phyloP scores from a whole-genome alignment of 106 monocot genomes.

The Cymbidium sinense region DNA sequence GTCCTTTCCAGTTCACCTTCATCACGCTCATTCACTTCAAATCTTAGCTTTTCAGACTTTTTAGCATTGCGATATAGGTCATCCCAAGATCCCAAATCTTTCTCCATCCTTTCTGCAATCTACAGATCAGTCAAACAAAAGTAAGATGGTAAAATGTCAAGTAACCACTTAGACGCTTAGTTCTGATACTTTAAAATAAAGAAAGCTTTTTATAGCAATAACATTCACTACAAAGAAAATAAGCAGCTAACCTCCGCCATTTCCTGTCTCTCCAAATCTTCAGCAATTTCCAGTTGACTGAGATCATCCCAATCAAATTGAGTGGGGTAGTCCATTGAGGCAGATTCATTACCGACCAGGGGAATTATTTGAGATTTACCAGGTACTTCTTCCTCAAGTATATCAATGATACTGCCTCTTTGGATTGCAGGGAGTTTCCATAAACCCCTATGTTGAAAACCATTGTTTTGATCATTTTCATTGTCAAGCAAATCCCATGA shows the following conservation, averaged over 20 bases:
- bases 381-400: constrained; percentile 42
- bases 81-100: constrained; percentile 67
- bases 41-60: constrained; percentile 64
- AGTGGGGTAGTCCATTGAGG: constrained; percentile 36
- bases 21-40: constrained; percentile 68
- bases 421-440: background rate
- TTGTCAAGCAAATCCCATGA: constrained; percentile 59
- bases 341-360: constrained; percentile 20
- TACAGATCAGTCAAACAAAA: constrained; percentile 15
- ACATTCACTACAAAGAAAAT: background rate
- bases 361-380: constrained; percentile 12
- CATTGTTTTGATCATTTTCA: constrained; percentile 19
- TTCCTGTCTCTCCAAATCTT: constrained; percentile 79
- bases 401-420: constrained; percentile 40
- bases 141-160: background rate
- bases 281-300: constrained; percentile 50
- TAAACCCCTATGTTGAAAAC: constrained; percentile 10
- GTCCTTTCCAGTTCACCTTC: constrained; percentile 83
- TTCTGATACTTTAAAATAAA: background rate
- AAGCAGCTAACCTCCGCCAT: constrained; percentile 56
- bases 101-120: constrained; percentile 79
- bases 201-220: constrained; percentile 1
- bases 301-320: constrained; percentile 70
- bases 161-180: background rate
- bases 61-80: constrained; percentile 61